Percentiles rank a stretch among this genome's conserved stretches.
Conservation (phyloP, 2,329 filamentous ascomycete genomes). For the Xylaria sp. region DNA sequence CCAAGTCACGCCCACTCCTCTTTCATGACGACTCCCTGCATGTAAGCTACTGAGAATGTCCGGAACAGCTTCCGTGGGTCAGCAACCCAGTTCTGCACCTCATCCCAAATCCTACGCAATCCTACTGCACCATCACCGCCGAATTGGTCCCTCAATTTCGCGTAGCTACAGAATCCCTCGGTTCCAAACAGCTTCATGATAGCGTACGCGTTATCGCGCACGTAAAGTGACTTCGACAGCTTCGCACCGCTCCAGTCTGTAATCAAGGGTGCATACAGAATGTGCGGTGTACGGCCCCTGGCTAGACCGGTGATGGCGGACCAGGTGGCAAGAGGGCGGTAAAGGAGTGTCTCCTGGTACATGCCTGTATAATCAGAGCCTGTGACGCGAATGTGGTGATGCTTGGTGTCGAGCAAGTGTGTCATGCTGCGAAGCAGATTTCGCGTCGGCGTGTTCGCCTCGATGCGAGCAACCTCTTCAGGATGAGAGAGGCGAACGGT, state of each 20-base stretch:
- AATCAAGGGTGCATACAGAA: constrained; percentile 10
- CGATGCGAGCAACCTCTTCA: constrained; percentile 1
- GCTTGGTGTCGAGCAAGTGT: constrained; percentile 2
- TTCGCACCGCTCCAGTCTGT: constrained; percentile 12
- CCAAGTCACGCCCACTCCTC: not conserved
- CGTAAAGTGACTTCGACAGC: constrained; percentile 11
- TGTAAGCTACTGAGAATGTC: constrained; percentile 9
- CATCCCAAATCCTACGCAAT: constrained; percentile 8
- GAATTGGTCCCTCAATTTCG: constrained; percentile 1
- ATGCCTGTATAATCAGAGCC: constrained; percentile 9
- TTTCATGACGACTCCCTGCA: constrained; percentile 2
- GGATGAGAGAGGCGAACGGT: not conserved
- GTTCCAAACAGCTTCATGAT: not conserved
- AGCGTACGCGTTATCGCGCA: constrained; percentile 1
- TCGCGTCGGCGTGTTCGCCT: constrained; percentile 6
- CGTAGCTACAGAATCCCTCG: constrained; percentile 8
- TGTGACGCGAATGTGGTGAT: constrained; percentile 10
- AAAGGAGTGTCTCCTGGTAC: constrained; percentile 8
- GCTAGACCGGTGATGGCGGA: constrained; percentile 1
- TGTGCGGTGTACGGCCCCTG: constrained; percentile 5
- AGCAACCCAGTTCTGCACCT: constrained; percentile 6
- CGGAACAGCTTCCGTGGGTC: constrained; percentile 9
- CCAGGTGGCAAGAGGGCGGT: constrained; percentile 10
- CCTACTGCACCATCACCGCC: constrained; percentile 1
- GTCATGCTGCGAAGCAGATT: constrained; percentile 10